These are phyloP conservation scores for Lenwebbia sp. DNA, from an alignment of 345 rosid genomes.

Conservation along the genomic window DNA sequence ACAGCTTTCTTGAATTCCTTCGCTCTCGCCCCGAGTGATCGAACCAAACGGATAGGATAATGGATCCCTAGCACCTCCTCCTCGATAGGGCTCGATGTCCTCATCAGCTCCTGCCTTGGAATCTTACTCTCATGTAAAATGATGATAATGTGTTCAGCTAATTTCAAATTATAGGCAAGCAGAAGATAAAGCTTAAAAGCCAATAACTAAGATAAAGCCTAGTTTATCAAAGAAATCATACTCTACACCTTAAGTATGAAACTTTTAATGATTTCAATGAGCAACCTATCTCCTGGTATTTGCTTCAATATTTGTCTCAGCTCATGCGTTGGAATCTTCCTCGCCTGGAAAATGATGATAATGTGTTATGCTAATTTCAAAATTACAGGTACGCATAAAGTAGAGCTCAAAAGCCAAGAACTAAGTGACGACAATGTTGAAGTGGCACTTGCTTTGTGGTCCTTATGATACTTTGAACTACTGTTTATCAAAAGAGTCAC, in stretches of 20 bases:
- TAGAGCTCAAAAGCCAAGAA: neutral
- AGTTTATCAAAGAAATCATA: too few species aligned
- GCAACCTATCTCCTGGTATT: constrained; percentile 59
- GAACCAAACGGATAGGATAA: too few species aligned
- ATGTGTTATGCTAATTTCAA: neutral
- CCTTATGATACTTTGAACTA: constrained; percentile 43
- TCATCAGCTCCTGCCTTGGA: constrained; percentile 43
- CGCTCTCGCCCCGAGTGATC: too few species aligned
- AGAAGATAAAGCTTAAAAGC: neutral
- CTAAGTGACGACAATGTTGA: neutral
- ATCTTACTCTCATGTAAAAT: constrained; percentile 46
- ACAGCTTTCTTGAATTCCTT: too few species aligned
- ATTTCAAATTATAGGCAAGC: neutral
- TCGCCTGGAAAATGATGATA: constrained; percentile 23
- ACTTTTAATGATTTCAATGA: constrained; percentile 56
- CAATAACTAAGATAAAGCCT: neutral
- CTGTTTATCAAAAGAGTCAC: constrained; percentile 36
- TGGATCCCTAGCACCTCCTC: too few species aligned
- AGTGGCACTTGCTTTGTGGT: constrained; percentile 26
- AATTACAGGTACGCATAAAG: neutral
- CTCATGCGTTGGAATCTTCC: constrained; percentile 49
- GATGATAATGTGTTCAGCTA: neutral
- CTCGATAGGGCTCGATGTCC: too few species aligned
- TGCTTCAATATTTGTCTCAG: constrained; percentile 40
- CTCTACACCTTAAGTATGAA: constrained; percentile 29